phyloP scores from a whole-genome alignment of 345 rosid species.

The Eucalyptus marginata region DNA sequence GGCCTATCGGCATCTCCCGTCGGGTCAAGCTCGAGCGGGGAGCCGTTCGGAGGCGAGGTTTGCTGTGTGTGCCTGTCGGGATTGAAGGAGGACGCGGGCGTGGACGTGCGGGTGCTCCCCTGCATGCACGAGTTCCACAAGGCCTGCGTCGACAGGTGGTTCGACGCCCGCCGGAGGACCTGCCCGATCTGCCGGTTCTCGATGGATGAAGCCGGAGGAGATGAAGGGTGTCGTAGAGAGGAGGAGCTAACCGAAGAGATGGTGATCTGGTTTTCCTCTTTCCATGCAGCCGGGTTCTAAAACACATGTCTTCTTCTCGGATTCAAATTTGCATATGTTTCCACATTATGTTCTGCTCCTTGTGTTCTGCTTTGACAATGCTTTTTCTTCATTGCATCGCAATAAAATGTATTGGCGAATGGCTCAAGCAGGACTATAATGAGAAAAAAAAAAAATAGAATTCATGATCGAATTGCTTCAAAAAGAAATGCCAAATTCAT shows the following conservation, averaged over 20 bases:
- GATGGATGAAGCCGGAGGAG: conserved; percentile 7
- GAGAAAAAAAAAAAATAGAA: neutral
- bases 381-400: neutral
- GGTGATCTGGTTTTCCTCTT: conserved; percentile 26
- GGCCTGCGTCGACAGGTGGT: conserved; percentile 62
- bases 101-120: conserved; percentile 29
- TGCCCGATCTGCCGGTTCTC: conserved; percentile 75
- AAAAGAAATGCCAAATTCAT: neutral
- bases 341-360: neutral
- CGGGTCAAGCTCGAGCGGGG: neutral
- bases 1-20: neutral
- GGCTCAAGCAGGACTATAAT: neutral
- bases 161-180: conserved; percentile 31
- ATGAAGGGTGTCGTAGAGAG: neutral
- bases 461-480: neutral
- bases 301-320: neutral
- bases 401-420: neutral
- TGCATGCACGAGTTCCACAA: conserved; percentile 65
- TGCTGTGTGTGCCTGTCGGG: conserved; percentile 62
- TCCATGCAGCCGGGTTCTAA: conserved; percentile 31
- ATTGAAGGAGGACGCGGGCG: conserved; percentile 1
- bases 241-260: conserved; percentile 33
- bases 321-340: neutral
- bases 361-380: neutral
- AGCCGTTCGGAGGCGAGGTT: conserved; percentile 11